These are phyloP conservation scores for Colletotrichum tamarilloi DNA, from an alignment of 2,329 filamentous ascomycete species.

Conservation along the genomic window DNA sequence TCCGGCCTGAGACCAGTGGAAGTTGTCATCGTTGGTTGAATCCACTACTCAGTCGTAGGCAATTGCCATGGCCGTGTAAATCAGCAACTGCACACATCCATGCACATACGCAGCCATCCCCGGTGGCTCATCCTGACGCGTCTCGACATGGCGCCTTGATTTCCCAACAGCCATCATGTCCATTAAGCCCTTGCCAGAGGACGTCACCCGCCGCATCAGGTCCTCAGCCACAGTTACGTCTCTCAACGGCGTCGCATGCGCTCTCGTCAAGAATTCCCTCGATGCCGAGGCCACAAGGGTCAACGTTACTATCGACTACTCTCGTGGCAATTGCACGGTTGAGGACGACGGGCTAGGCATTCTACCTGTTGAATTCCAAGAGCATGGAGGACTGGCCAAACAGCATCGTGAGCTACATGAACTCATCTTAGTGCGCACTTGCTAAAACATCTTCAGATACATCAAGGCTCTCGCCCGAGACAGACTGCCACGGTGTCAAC, in stretches of 20 bases:
- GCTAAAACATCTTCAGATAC: slow-evolving; percentile 68
- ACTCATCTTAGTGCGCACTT: neutral
- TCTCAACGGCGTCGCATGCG: slow-evolving; percentile 76
- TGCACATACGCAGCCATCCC: neutral
- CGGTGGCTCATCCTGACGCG: slow-evolving; percentile 1
- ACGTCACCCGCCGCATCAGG: slow-evolving; percentile 82
- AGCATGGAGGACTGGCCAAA: slow-evolving; percentile 77
- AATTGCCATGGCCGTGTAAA: neutral
- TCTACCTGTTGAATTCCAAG: slow-evolving; percentile 75
- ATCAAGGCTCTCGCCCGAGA: slow-evolving; percentile 71
- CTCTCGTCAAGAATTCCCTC: slow-evolving; percentile 84
- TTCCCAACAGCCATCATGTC: slow-evolving; percentile 57
- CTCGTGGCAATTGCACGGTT: slow-evolving; percentile 79
- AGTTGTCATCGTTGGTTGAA: neutral
- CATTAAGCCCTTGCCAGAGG: slow-evolving; percentile 76
- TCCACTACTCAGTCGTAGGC: neutral
- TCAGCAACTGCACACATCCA: neutral
- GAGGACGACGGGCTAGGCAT: slow-evolving; percentile 91
- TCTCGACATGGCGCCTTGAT: slow-evolving; percentile 12
- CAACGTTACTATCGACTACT: slow-evolving; percentile 78
- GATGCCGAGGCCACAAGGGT: slow-evolving; percentile 81
- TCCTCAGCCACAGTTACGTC: slow-evolving; percentile 85
- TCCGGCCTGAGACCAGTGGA: neutral
- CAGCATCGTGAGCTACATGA: slow-evolving; percentile 70
- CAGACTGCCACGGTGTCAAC: slow-evolving; percentile 70